Conservation (phyloP, 805 yeast genomes). For the Cyberlindnera lachancei region DNA sequence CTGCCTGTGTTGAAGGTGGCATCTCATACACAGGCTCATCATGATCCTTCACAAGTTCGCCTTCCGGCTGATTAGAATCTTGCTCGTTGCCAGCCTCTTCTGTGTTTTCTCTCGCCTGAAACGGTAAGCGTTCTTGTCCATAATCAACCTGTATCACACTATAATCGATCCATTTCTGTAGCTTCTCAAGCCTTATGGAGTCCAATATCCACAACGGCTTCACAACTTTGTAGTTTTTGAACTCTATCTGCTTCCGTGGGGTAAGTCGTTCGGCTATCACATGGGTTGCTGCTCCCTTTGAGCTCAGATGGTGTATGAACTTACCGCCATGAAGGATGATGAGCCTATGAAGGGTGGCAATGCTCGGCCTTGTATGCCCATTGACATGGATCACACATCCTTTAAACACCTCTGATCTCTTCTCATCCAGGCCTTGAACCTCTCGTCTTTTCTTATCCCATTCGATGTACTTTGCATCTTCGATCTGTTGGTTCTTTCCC, state of each 20-base stretch:
- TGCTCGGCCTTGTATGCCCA: conserved; percentile 83
- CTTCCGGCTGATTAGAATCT: no score
- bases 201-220: conserved; percentile 77
- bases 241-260: conserved; percentile 63
- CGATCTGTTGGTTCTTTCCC: conserved; percentile 50
- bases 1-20: conserved; percentile 7
- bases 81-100: conserved; percentile 7
- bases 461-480: conserved; percentile 40
- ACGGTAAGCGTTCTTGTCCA: conserved; percentile 42
- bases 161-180: conserved; percentile 69
- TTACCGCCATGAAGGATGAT: conserved; percentile 76
- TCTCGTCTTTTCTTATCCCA: conserved; percentile 38
- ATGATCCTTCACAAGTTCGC: no score
- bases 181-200: conserved; percentile 38
- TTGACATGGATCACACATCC: conserved; percentile 72
- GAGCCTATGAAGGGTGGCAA: conserved; percentile 59
- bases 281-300: conserved; percentile 76
- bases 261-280: conserved; percentile 75
- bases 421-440: conserved; percentile 7
- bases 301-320: conserved; percentile 58
- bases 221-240: conserved; percentile 64
- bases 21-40: conserved; percentile 6
- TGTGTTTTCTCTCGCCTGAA: conserved; percentile 11
- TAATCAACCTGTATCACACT: conserved; percentile 42
- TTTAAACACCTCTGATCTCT: conserved; percentile 37